Base-by-base conservation (phyloP, 139 green algal genomes). In the Diplosphaera chodatii region DNA sequence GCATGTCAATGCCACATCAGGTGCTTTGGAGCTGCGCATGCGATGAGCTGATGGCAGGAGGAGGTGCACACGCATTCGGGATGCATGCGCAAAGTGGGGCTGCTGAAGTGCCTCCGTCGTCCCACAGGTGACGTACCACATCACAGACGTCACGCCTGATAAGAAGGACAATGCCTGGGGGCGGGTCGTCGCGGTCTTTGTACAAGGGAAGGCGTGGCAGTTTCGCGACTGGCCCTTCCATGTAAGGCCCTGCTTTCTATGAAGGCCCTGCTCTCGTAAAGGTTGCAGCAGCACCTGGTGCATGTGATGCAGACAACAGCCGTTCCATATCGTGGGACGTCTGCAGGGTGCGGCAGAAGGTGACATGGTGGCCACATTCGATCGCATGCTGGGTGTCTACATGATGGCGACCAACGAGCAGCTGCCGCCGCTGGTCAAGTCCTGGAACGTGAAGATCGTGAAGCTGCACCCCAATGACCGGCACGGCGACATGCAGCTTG, bases 131-230 rank as follows among this genome's bases (percentile, higher is more conserved):
- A 75, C 33, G 63, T 89, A 90, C 59, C 63, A 88, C 3, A 67
- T 90, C 63, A 81, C 63, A 4, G 84, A 90, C 69, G 75, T 71
- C 34, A 62, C 80, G 22, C 81, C 78, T 0, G 37, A 62, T 4
- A 30, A 40, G 63, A 74, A 71, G 27, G 48, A 32, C 62, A 20
- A 68, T 55, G 86, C 87, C 59, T 91, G 86, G 86, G 34, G 82
- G 23, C 75, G 86, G 1, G 87, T 92, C 40, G 86, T 93, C 40
- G 84, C 80, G 8, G 83, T 92, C 23, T 85, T 93, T 67, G 86
- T 85, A 56, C 68, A 79, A 37, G 86, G 86, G 55, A 85, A 86
- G 73, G 48, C 79, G 22, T 92, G 86, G 86, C 86, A 92, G 78
- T 93, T 92, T 78, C 90, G 90, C 67, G 78, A 77, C 27, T 92